Conservation (phyloP, 257 asterid genomes). For the Coffea eugenioides region DNA sequence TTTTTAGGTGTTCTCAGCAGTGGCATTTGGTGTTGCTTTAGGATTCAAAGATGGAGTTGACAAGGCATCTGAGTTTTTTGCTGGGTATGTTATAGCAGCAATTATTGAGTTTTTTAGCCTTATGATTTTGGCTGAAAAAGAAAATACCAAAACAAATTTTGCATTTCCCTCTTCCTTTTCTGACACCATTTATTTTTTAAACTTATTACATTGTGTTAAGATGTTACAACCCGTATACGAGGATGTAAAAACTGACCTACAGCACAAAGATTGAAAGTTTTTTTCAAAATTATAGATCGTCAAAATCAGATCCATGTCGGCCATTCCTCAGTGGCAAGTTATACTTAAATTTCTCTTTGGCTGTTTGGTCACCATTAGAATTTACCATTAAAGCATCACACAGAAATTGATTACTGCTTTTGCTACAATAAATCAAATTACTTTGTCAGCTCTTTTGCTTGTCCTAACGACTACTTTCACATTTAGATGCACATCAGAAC, state of each 20-base stretch:
- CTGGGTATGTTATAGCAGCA: constrained; percentile 60
- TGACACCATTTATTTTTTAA: not conserved
- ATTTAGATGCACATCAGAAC: not conserved
- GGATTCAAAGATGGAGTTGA: constrained; percentile 77
- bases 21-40: constrained; percentile 86
- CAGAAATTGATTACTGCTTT: not conserved
- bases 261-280: not conserved
- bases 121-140: not conserved
- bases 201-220: not conserved
- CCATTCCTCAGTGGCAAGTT: constrained; percentile 2
- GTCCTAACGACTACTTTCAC: not conserved
- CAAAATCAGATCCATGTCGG: not conserved
- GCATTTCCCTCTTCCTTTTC: not conserved
- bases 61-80: constrained; percentile 90
- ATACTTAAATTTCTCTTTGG: not conserved
- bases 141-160: not conserved
- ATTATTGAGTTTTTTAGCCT: not conserved
- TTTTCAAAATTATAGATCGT: not conserved
- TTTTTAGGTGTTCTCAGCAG: constrained; percentile 84
- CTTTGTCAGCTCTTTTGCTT: not conserved
- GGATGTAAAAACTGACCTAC: not conserved
- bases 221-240: not conserved
- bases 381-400: not conserved
- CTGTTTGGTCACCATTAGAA: not conserved
- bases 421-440: not conserved